These are phyloP conservation scores for Diddensiella transvaalensis DNA, from an alignment of 805 yeast genomes.

Conservation along the genomic window DNA sequence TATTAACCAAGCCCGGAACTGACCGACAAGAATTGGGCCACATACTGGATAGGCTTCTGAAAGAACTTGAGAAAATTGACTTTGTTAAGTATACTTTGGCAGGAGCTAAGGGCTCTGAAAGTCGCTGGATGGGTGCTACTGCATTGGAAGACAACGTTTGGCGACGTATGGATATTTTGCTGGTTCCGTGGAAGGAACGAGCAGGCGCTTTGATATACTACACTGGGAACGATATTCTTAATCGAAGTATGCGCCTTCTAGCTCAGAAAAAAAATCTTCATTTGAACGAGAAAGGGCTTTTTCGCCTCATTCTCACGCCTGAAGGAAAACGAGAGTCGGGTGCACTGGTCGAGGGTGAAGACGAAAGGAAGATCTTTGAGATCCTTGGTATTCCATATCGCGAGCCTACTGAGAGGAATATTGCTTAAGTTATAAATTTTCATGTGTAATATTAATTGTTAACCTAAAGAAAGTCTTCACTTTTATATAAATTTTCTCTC, in stretches of 20 bases:
- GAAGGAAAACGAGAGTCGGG: slow-evolving; percentile 14
- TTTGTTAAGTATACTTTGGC: slow-evolving; percentile 37
- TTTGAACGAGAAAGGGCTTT: slow-evolving; percentile 46
- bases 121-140: slow-evolving; percentile 36
- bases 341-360: slow-evolving; percentile 40
- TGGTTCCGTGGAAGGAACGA: slow-evolving; percentile 42
- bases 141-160: slow-evolving; percentile 34
- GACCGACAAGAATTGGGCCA: slow-evolving; percentile 26
- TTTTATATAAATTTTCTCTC: no score
- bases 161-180: slow-evolving; percentile 52
- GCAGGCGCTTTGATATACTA: slow-evolving; percentile 52
- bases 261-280: slow-evolving; percentile 40
- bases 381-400: slow-evolving; percentile 39
- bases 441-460: not conserved
- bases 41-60: slow-evolving; percentile 26
- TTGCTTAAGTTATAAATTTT: slow-evolving; percentile 13
- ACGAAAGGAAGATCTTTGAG: slow-evolving; percentile 45
- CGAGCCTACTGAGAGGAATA: slow-evolving; percentile 35
- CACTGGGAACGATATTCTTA: slow-evolving; percentile 53
- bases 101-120: slow-evolving; percentile 24
- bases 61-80: slow-evolving; percentile 27
- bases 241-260: slow-evolving; percentile 42
- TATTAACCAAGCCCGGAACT: slow-evolving; percentile 39
- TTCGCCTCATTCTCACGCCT: slow-evolving; percentile 9
- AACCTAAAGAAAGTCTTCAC: no score